Conservation (phyloP, 345 rosid genomes). For the Euphorbia lathyris region DNA sequence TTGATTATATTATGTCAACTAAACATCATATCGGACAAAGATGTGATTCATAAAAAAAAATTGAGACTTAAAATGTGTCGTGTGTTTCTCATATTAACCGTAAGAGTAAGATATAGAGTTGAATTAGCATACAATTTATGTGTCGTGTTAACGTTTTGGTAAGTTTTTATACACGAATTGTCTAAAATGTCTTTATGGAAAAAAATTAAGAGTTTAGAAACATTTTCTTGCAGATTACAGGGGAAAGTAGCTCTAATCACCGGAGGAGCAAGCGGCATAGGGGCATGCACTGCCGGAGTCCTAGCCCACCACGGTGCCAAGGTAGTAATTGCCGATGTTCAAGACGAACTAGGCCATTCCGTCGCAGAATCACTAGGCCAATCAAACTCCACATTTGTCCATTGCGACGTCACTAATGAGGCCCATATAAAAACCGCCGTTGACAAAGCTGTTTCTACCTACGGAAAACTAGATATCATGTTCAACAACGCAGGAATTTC, state of each 20-base stretch:
- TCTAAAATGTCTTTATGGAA: no score
- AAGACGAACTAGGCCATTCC: conserved; percentile 22
- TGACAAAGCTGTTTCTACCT: conserved; percentile 11
- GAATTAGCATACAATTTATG: no score
- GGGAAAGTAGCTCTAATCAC: conserved; percentile 29
- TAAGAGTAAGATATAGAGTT: no score
- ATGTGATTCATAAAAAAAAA: no score
- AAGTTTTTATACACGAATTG: no score
- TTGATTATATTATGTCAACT: no score
- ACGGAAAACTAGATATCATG: conserved; percentile 29
- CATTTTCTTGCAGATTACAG: conserved; percentile 19
- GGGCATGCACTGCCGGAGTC: conserved; percentile 22
- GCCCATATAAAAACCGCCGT: conserved; percentile 19
- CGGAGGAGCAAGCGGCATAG: conserved; percentile 29
- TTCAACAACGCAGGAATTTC: conserved; percentile 30
- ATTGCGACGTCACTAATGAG: conserved; percentile 26
- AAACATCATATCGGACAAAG: no score
- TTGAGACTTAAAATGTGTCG: no score
- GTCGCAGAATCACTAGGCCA: conserved; percentile 17
- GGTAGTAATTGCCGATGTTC: conserved; percentile 27
- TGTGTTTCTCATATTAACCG: no score
- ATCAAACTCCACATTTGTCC: conserved; percentile 19
- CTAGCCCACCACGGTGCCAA: conserved; percentile 29
- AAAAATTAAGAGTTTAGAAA: no score
- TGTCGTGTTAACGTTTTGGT: no score